Evolutionary conservation across 177 flowering plant species (phyloP), one percentile per base, ranked within the genome.

Genomic region (Vitis hybrid): DNA sequence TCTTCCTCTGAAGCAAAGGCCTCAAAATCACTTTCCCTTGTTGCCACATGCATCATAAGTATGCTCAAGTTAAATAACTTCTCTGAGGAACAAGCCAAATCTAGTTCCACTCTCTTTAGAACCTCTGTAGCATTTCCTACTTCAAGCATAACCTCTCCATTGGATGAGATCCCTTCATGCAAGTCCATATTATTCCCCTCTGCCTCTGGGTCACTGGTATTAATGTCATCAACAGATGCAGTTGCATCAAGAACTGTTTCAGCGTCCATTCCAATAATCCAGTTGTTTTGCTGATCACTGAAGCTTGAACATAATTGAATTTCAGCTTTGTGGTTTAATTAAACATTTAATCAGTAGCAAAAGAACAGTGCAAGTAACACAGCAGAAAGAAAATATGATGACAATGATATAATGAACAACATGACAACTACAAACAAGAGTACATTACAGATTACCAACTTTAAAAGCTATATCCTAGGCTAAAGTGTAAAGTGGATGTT

Each of bases 11-110:
- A 64, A 18, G 77, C 74, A 74, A 86, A 78, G 48, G 81, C 79
- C 74, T 94, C 98, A 76, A 80, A 83, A 27, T 94, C 96, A 74
- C 69, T 76, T 78, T 86, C 97, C 73, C 67, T 86, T 30, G 85
- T 73, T 11, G 84, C 87, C 68, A 92, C 85, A 71, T 84, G 86
- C 90, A 90, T 88, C 73, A 49, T 72, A 24, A 82, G 74, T 15
- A 82, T 54, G 70, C 63, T 75, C 52, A 81, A 65, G 65, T 83
- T 83, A 32, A 74, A 63, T 67, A 83, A 56, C 67, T 78, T 83
- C 76, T 83, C 87, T 11, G 84, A 77, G 59, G 60, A 64, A 67
- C 74, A 76, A 4, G 82, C 84, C 40, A 81, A 48, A 64, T 81
- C 80, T 50, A 81, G 75, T 71, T 83, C 87, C 46, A 81, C 21